A percentile compares a stretch with the other conserved stretches of the same genome.
These are phyloP conservation scores for Alternaria conjuncta DNA, from an alignment of 2,329 filamentous ascomycete genomes.

Conservation along the genomic window DNA sequence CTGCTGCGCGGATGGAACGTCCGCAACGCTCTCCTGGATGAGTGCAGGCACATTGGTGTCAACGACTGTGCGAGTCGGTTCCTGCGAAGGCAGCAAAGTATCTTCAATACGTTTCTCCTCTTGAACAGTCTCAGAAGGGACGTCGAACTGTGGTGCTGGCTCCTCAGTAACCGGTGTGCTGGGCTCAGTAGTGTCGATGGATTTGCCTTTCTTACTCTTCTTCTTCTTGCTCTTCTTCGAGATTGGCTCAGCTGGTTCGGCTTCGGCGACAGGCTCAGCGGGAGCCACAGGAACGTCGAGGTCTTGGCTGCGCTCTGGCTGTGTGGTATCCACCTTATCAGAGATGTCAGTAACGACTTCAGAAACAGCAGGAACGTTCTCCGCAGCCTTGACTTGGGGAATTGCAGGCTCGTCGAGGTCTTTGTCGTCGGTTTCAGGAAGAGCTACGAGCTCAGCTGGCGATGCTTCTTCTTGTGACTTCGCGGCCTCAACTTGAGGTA, in stretches of 20 bases:
- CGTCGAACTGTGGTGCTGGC: conserved; percentile 5
- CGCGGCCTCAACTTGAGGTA: background rate
- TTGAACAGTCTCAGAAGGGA: conserved; percentile 1
- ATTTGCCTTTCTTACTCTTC: conserved; percentile 32
- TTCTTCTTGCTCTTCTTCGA: conserved; percentile 35
- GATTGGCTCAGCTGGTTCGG: conserved; percentile 11
- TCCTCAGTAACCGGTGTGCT: conserved; percentile 12
- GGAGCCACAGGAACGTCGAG: background rate
- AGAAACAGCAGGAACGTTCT: background rate
- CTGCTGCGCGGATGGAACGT: background rate
- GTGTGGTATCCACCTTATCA: background rate
- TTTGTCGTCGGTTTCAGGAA: conserved; percentile 3
- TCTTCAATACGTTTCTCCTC: conserved; percentile 6
- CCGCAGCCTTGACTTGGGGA: background rate
- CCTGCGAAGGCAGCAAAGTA: background rate
- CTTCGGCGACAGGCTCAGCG: conserved; percentile 1
- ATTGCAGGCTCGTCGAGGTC: background rate
- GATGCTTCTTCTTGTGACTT: background rate
- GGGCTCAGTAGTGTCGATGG: conserved; percentile 13
- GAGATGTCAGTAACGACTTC: background rate
- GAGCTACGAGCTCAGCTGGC: background rate
- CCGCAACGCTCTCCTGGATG: background rate
- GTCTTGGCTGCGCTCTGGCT: conserved; percentile 14
- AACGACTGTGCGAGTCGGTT: background rate
- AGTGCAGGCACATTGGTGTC: background rate